Percentiles rank a stretch among this genome's conserved stretches.
Conservation (phyloP, 441 rosid species). For the Aleurites moluccanus region DNA sequence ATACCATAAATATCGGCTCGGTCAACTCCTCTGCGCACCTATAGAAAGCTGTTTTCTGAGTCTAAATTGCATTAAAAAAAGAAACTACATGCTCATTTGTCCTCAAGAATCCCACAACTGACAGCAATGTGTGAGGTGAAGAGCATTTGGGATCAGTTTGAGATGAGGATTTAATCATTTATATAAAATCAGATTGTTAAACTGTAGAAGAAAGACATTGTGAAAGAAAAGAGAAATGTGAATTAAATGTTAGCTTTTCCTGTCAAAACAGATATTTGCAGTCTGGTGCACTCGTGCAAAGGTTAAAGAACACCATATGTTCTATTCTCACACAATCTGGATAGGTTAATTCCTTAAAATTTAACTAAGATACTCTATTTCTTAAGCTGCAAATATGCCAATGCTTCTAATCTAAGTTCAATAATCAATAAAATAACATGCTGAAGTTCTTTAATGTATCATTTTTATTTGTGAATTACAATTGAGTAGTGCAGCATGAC, state of each 20-base stretch:
- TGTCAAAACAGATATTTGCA: no score
- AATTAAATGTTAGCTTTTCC: not conserved
- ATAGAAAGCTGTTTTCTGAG: slow-evolving; percentile 23
- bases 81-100: not conserved
- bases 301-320: no score
- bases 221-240: not conserved
- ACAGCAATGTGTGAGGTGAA: not conserved
- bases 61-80: not conserved
- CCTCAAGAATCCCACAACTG: not conserved
- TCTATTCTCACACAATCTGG: not conserved
- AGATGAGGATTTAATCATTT: slow-evolving; percentile 1
- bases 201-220: not conserved
- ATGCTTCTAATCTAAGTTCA: not conserved
- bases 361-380: not conserved
- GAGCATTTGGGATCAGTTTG: not conserved
- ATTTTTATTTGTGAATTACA: slow-evolving; percentile 1
- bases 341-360: not conserved
- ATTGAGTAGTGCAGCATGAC: not conserved
- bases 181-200: not conserved
- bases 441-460: not conserved
- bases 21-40: slow-evolving; percentile 89
- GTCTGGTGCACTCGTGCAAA: no score
- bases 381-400: not conserved
- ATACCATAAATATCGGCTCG: slow-evolving; percentile 84
- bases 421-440: slow-evolving; percentile 3